Evolutionary conservation across 495 filamentous ascomycete species (phyloP).

Genomic region (Pseudevernia furfuracea): DNA sequence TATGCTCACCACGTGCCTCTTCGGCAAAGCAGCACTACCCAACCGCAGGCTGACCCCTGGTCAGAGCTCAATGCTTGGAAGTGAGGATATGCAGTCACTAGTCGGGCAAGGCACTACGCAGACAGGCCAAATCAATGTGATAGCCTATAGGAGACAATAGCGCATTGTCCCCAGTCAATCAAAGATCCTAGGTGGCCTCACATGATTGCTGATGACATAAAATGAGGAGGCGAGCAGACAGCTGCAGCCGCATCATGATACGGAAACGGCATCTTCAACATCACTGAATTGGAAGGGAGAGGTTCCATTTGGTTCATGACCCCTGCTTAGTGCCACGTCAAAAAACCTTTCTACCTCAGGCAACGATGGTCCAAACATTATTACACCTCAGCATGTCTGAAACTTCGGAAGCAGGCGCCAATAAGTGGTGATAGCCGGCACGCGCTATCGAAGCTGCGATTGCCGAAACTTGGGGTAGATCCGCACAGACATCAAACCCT

Average conservation of each 20-base stretch:
- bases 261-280: not conserved
- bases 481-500: not conserved
- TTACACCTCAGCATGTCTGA: not conserved
- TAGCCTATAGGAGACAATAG: not conserved
- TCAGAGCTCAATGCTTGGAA: constrained; percentile 83
- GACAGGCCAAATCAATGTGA: too few species aligned
- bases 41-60: constrained; percentile 67
- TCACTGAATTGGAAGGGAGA: not conserved
- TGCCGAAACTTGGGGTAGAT: constrained; percentile 1
- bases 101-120: not conserved
- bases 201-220: not conserved
- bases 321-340: not conserved
- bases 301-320: not conserved
- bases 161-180: not conserved
- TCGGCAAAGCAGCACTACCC: constrained; percentile 36
- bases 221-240: not conserved
- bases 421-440: not conserved
- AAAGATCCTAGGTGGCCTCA: not conserved
- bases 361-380: not conserved
- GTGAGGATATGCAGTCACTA: constrained; percentile 32
- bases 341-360: not conserved
- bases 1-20: constrained; percentile 46
- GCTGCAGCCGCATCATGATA: not conserved
- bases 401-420: not conserved
- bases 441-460: not conserved